These are phyloP conservation scores for Dendrocalamus sinicus DNA, from an alignment of 176 grass and related monocot genomes.

Conservation along the genomic window DNA sequence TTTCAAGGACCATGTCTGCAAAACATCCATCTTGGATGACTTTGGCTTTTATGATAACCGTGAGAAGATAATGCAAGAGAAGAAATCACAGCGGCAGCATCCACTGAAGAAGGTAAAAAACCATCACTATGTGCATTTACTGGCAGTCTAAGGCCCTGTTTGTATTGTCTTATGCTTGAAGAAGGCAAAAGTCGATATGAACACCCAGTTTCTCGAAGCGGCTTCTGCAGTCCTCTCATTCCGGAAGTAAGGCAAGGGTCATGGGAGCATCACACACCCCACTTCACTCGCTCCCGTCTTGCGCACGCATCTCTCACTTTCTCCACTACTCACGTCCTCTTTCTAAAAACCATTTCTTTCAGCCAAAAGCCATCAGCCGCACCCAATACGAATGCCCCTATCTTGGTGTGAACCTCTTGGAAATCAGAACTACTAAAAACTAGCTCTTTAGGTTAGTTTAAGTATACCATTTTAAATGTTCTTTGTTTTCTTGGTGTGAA, in stretches of 20 bases:
- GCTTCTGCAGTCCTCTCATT: too few relatives aligned
- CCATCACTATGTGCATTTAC: neutral
- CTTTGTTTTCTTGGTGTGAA: neutral
- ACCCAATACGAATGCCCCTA: too few relatives aligned
- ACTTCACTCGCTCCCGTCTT: too few relatives aligned
- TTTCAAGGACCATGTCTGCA: conserved; percentile 85
- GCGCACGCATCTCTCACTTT: too few relatives aligned
- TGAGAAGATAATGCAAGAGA: conserved; percentile 89
- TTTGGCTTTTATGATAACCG: conserved; percentile 84
- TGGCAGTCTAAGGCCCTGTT: neutral
- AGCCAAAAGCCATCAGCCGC: too few relatives aligned
- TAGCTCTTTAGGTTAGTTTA: neutral
- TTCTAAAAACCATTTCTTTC: too few relatives aligned
- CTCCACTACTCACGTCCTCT: accelerated
- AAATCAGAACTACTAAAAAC: neutral
- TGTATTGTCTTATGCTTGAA: too few relatives aligned
- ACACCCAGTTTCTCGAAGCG: too few relatives aligned
- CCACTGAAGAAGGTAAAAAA: conserved; percentile 71
- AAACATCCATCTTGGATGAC: conserved; percentile 89
- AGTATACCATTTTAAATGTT: neutral
- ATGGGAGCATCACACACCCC: too few relatives aligned
- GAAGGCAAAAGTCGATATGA: too few relatives aligned
- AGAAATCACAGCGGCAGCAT: conserved; percentile 69
- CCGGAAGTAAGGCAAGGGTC: too few relatives aligned
- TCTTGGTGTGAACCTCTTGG: neutral